Percentiles rank a stretch among this genome's conserved stretches.
phyloP scores from a whole-genome alignment of 768 basidiomycete species.

The Roridomyces roridus region DNA sequence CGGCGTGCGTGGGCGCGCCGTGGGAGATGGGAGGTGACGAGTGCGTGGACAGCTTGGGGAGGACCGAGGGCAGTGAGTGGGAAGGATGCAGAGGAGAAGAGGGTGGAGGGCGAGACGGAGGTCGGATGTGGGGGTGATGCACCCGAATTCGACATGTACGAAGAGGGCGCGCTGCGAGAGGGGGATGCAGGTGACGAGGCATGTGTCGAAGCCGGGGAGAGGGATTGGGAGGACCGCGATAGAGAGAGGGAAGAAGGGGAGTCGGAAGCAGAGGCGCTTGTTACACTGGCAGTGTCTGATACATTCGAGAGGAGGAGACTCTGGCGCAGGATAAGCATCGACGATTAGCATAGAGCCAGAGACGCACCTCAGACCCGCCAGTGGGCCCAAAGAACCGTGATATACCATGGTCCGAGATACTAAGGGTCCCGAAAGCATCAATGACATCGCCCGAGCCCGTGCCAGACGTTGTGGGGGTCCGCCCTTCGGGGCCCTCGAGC shows the following conservation, averaged over 20 bases:
- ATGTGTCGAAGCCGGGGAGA: constrained; percentile 24
- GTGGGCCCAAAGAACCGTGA: constrained; percentile 73
- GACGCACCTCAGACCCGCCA: constrained; percentile 69
- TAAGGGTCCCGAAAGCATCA: constrained; percentile 65
- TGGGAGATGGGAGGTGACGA: constrained; percentile 63
- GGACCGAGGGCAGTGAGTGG: constrained; percentile 68
- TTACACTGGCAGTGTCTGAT: constrained; percentile 2
- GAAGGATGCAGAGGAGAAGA: constrained; percentile 64
- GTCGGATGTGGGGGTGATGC: constrained; percentile 15
- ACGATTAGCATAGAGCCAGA: constrained; percentile 7
- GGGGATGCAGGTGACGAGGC: constrained; percentile 31
- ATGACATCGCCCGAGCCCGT: constrained; percentile 46
- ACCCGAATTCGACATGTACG: constrained; percentile 25
- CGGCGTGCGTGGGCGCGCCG: constrained; percentile 52
- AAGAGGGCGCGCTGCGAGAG: constrained; percentile 16
- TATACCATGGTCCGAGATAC: constrained; percentile 63
- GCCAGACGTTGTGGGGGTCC: not conserved
- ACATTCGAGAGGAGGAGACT: constrained; percentile 32
- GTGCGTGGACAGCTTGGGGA: constrained; percentile 48
- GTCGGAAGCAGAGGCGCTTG: constrained; percentile 1
- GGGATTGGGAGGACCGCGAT: constrained; percentile 24
- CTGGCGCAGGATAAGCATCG: constrained; percentile 1
- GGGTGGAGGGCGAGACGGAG: constrained; percentile 21
- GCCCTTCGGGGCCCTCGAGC: constrained; percentile 5
- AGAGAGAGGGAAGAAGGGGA: constrained; percentile 25